These are phyloP conservation scores for Zopfochytrium polystomum DNA, from an alignment of 371 early-diverging fungal genomes.

Conservation along the genomic window DNA sequence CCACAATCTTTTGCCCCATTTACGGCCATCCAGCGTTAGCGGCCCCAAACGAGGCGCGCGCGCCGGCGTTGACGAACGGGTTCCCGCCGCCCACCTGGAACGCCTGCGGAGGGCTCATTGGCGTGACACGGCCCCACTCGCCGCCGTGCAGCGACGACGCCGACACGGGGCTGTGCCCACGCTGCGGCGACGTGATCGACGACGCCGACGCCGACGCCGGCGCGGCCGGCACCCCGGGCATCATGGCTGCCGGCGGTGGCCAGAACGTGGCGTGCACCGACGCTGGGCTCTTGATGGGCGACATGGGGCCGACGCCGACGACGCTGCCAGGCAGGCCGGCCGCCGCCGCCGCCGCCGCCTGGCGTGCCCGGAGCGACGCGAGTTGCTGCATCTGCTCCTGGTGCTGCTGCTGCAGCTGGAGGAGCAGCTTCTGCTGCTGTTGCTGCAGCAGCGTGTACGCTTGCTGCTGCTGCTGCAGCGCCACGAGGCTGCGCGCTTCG, in stretches of 20 bases:
- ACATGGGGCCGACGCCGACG: not conserved
- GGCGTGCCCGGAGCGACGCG: not conserved
- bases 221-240: not conserved
- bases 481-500: too few species aligned
- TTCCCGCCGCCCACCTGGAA: not conserved
- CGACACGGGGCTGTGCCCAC: not conserved
- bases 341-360: not conserved
- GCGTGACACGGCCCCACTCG: not conserved
- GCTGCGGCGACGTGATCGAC: too few species aligned
- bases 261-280: not conserved
- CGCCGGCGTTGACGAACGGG: not conserved
- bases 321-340: not conserved
- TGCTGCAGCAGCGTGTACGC: not conserved
- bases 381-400: not conserved
- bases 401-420: not conserved
- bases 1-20: not conserved
- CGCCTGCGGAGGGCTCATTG: not conserved
- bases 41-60: not conserved
- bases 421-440: not conserved
- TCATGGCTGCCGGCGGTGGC: not conserved
- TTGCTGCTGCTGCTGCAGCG: too few species aligned
- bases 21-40: not conserved
- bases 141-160: not conserved
- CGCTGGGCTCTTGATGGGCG: not conserved
- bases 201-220: not conserved